Conservation (phyloP, 179 eudicot genomes). For the Beta lomatogona region DNA sequence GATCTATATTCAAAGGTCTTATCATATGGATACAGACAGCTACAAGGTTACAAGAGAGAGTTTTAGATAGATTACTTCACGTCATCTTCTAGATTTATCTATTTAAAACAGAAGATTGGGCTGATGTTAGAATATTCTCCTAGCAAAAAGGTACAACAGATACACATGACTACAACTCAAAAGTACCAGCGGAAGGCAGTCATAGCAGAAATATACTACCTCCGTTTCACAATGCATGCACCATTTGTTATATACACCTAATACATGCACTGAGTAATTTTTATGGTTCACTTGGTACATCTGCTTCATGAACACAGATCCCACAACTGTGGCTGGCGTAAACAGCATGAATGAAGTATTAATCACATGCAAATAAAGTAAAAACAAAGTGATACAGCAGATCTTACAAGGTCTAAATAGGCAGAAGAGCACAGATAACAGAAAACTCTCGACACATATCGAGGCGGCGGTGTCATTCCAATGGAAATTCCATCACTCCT, state of each 20-base stretch:
- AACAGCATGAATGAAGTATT: background rate
- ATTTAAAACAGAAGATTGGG: background rate
- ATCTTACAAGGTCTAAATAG: constrained; percentile 87
- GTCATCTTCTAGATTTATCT: background rate
- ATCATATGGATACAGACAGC: background rate
- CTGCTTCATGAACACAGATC: background rate
- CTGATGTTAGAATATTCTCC: background rate
- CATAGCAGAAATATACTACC: background rate
- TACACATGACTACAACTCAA: background rate
- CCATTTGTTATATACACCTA: too few relatives aligned
- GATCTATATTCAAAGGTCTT: too few relatives aligned
- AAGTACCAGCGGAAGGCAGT: background rate
- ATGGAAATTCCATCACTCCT: constrained; percentile 87
- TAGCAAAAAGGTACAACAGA: background rate
- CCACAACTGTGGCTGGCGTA: background rate
- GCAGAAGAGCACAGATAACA: constrained; percentile 81
- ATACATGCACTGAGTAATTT: background rate
- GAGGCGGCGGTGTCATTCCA: constrained; percentile 98
- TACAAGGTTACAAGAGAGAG: background rate
- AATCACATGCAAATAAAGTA: background rate
- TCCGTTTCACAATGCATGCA: too few relatives aligned
- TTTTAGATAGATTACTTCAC: background rate
- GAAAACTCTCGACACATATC: constrained; percentile 87
- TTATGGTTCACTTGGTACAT: background rate
- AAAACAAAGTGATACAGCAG: constrained; percentile 13